Percentiles rank a stretch among this genome's conserved stretches.
phyloP scores from a whole-genome alignment of 2,329 filamentous ascomycete species.

The Berkeleyomyces rouxiae region DNA sequence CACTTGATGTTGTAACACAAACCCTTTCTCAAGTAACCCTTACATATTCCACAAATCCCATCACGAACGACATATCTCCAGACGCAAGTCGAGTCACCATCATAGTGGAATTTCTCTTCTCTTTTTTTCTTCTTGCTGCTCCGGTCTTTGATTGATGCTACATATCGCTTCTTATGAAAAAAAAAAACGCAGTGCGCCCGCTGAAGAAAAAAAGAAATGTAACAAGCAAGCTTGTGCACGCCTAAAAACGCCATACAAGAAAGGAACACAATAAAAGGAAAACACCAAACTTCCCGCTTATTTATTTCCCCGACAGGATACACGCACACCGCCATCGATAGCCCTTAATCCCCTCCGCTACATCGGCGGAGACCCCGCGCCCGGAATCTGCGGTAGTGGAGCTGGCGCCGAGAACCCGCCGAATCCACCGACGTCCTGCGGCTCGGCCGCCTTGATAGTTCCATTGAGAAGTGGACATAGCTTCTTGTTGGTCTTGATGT shows the following conservation, averaged over 20 bases:
- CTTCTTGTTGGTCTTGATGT: conserved; percentile 99
- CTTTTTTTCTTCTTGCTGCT: too few species aligned
- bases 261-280: neutral
- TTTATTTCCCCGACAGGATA: neutral
- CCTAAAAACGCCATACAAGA: neutral
- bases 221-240: too few species aligned
- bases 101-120: too few species aligned
- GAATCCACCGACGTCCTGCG: conserved; percentile 41
- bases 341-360: neutral
- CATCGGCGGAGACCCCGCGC: conserved; percentile 1
- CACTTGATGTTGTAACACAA: too few species aligned
- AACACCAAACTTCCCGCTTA: neutral
- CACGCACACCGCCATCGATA: neutral
- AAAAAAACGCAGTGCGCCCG: too few species aligned
- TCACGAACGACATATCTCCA: too few species aligned
- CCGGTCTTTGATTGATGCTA: too few species aligned
- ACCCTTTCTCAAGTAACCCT: too few species aligned
- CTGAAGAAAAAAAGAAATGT: too few species aligned
- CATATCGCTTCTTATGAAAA: too few species aligned
- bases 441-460: conserved; percentile 47
- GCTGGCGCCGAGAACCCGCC: conserved; percentile 21
- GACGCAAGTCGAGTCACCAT: too few species aligned
- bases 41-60: too few species aligned
- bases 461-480: conserved; percentile 77
- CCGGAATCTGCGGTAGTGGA: neutral